Evolutionary conservation across 2,329 filamentous ascomycete species (phyloP).

Genomic region (Hypoxylon sp.): DNA sequence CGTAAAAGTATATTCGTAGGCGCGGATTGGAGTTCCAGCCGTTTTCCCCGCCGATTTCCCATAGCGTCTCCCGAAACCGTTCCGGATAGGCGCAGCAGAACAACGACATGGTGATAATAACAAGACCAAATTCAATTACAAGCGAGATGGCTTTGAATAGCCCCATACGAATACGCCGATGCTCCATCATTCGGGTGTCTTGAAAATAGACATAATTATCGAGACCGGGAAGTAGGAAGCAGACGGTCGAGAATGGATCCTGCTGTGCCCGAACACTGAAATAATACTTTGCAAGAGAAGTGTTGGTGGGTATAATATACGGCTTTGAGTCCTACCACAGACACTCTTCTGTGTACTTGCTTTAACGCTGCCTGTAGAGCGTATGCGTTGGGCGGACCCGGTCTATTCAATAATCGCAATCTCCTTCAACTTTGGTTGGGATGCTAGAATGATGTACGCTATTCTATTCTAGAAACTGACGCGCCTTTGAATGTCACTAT

Average conservation of each 20-base stretch:
- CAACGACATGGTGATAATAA: conserved; percentile 24
- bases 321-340: neutral
- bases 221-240: neutral
- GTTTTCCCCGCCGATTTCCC: conserved; percentile 41
- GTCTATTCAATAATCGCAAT: neutral
- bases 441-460: neutral
- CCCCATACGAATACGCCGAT: neutral
- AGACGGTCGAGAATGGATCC: neutral
- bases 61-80: conserved; percentile 31
- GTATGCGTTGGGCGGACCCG: neutral
- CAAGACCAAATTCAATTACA: conserved; percentile 15
- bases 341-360: neutral
- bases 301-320: neutral
- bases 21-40: conserved; percentile 48
- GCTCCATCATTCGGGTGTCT: conserved; percentile 1
- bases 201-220: neutral
- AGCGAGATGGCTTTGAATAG: neutral
- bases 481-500: neutral
- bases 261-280: neutral
- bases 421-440: neutral
- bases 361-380: neutral
- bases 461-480: neutral
- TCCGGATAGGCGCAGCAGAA: conserved; percentile 40
- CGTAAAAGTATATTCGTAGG: conserved; percentile 46
- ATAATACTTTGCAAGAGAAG: neutral